A percentile compares a stretch with the other conserved stretches of the same genome.
Evolutionary conservation across 306 rosid species (phyloP).

Genomic region (Glycine tomentella): DNA sequence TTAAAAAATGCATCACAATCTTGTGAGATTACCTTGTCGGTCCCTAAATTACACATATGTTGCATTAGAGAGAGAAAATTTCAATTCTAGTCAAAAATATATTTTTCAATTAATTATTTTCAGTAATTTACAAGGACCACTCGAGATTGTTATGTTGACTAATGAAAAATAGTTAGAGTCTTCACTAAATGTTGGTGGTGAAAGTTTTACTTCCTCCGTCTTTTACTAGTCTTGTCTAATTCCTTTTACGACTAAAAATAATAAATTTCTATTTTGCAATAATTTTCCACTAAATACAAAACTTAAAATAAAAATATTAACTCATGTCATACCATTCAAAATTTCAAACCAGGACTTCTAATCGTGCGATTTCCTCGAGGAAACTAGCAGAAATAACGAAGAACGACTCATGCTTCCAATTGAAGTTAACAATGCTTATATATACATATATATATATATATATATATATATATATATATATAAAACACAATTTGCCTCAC

Average conservation of each 20-base stretch:
- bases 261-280: too few relatives aligned
- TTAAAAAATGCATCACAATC: neutral
- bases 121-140: neutral
- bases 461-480: too few relatives aligned
- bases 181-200: neutral
- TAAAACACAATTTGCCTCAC: too few relatives aligned
- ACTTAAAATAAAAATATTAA: too few relatives aligned
- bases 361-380: too few relatives aligned
- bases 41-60: neutral
- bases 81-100: neutral
- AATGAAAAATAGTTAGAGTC: neutral
- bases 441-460: too few relatives aligned
- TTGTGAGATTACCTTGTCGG: constrained; percentile 1
- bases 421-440: neutral
- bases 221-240: neutral
- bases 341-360: too few relatives aligned
- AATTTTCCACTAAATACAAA: too few relatives aligned
- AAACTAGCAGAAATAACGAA: too few relatives aligned
- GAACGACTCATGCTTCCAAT: too few relatives aligned
- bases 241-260: too few relatives aligned
- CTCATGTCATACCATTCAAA: too few relatives aligned
- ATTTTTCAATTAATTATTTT: neutral
- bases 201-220: neutral
- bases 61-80: neutral
- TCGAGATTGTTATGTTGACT: neutral